phyloP scores from a whole-genome alignment of 805 yeast species.

The Komagataella mondaviorum region DNA sequence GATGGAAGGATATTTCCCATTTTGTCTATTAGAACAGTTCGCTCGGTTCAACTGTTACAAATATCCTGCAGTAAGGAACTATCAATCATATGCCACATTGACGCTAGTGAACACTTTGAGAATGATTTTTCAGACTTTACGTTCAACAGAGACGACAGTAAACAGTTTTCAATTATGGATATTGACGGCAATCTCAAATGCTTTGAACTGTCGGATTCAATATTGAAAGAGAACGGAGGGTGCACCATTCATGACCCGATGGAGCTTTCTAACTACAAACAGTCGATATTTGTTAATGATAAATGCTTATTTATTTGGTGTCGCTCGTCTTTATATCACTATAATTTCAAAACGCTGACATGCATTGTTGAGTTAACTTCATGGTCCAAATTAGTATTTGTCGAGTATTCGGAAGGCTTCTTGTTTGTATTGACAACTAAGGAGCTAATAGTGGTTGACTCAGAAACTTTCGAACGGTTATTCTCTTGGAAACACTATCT shows the following conservation, averaged over 20 bases:
- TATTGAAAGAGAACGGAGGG: not conserved
- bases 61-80: not conserved
- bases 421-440: slow-evolving; percentile 50
- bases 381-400: slow-evolving; percentile 40
- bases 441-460: slow-evolving; percentile 42
- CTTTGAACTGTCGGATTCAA: slow-evolving; percentile 12
- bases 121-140: slow-evolving; percentile 14
- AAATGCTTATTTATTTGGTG: slow-evolving; percentile 21
- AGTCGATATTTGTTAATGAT: slow-evolving; percentile 23
- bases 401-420: slow-evolving; percentile 17
- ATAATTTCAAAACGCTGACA: slow-evolving; percentile 17
- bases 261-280: slow-evolving; percentile 45
- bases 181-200: slow-evolving; percentile 37
- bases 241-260: slow-evolving; percentile 20
- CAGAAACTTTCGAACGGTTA: slow-evolving; percentile 24
- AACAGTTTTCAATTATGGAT: slow-evolving; percentile 31
- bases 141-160: slow-evolving; percentile 27
- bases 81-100: not conserved
- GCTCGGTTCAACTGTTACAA: not conserved
- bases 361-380: slow-evolving; percentile 33
- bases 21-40: not conserved
- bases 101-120: not conserved
- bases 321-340: slow-evolving; percentile 27
- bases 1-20: not conserved
- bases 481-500: slow-evolving; percentile 68